Base-by-base conservation (phyloP, 176 grass and related monocot species). In the Musa schizocarpa region DNA sequence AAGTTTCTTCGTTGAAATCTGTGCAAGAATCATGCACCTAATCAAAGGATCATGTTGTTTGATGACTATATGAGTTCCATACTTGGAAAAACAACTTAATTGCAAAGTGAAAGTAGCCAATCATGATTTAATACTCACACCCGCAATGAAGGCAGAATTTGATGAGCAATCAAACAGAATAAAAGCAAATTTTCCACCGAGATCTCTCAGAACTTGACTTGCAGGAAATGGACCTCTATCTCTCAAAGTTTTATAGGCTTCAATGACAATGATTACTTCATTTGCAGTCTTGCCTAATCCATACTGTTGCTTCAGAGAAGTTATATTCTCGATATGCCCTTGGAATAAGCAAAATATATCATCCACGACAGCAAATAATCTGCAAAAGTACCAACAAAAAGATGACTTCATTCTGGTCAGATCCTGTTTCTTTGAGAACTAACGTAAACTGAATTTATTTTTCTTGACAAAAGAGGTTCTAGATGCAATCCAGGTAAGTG, bases 281-380 rank as follows among this genome's bases (percentile, higher is more conserved):
- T 87, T 91, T 1, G 89, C 88, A 26, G 84, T 92, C 79, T 91
- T 96, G 82, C 82, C 78, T 67, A 96, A 66, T 57, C 92, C 92
- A 53, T 96, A 96, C 68, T 96, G 86, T 65, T 96, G 89, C 84
- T 96, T 96, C 84, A 96, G 81, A 80, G 69, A 79, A 75, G 84
- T 76, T 74, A 96, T 87, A 79, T 96, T 96, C 73, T 96, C 92
- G 77, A 96, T 71, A 68, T 85, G 82, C 72, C 92, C 92, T 86
- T 96, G 71, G 82, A 96, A 96, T 73, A 96, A 54, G 84, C 92
- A 96, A 76, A 96, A 96, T 81, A 96, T 92, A 65, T 96, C 92
- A 52, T 89, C 86, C 74, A 89, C 89, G 50, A 83, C 85, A 75
- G 86, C 84, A 56, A 96, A 96, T 53, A 96, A 70, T 74, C 92